Base-by-base conservation (phyloP, 1,284 basidiomycete genomes). In the Apiotrichum brassicae region DNA sequence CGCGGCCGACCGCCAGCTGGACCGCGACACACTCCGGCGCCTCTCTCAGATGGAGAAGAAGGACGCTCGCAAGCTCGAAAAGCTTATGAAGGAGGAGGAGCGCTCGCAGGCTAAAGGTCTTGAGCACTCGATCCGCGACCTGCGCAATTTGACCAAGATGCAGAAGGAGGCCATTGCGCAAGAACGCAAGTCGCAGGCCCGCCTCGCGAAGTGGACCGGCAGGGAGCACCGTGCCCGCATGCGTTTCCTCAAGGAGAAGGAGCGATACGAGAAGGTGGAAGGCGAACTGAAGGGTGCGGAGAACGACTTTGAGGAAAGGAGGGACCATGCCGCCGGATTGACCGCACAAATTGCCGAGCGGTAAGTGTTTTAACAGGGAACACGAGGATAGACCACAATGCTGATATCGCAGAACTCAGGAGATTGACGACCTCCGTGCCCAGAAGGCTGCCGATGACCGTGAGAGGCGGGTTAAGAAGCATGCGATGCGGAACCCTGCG, bases 381-480 rank as follows among this genome's bases (percentile, higher is more conserved):
- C 28, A 30, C 9, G 14, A 9, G 28, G 28, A 8, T 30, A 30
- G 28, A 8, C 28, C 8, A 30, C 28, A n/a, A 26, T 24, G 25
- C 40, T 42, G 16, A 43, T 45, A 38, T 9, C 19, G 16, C 49
- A 70, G 74, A 61, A 71, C 69, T 11, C 63, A 71, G 51, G 75
- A 76, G 49, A 64, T 76, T 33, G 75, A 76, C 51, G 70, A 75
- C 51, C 53, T 75, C 28, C 60, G 74, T 47, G 68, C 64, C 14
- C 69, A 72, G 47, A 75, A 75, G 66, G 73, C 72, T 19, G 72
- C 72, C 5, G 75, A 76, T 56, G 75, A 76, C 55, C 69, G 74
- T 40, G 75, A 76, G 58, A 59, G 75, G 33, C 71, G 69, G 45
- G 68, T 71, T 59, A 75, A 74, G 59, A 51, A 72, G 25, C 57